These are phyloP conservation scores for Diplogelasinospora grovesii DNA, from an alignment of 495 filamentous ascomycete genomes.

Conservation along the genomic window DNA sequence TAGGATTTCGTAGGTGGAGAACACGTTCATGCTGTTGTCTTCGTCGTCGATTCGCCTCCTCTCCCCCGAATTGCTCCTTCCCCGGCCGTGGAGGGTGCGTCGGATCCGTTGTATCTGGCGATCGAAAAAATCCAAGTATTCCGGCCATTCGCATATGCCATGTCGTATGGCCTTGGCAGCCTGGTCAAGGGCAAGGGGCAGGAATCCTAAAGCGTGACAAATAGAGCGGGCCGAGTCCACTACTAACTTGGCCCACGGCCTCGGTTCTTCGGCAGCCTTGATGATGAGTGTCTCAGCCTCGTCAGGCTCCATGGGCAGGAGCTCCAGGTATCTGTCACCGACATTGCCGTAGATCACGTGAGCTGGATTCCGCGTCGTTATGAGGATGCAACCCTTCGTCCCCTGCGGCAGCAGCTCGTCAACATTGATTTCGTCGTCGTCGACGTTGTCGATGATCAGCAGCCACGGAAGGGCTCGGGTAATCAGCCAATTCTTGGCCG, in stretches of 20 bases:
- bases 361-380: constrained; percentile 34
- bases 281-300: constrained; percentile 35
- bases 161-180: constrained; percentile 27
- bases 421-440: constrained; percentile 26
- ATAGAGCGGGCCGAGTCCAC: constrained; percentile 15
- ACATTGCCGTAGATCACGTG: constrained; percentile 25
- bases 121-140: constrained; percentile 4
- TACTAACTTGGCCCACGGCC: too few relatives aligned
- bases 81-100: neutral
- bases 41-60: neutral
- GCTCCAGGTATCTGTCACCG: constrained; percentile 19
- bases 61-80: neutral
- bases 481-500: constrained; percentile 26
- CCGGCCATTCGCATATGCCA: neutral
- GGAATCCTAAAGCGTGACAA: constrained; percentile 23
- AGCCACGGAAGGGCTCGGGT: constrained; percentile 24
- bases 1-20: constrained; percentile 7
- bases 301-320: constrained; percentile 25
- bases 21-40: neutral
- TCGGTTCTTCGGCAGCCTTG: constrained; percentile 26
- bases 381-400: constrained; percentile 27
- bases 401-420: constrained; percentile 28
- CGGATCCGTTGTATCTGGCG: neutral
- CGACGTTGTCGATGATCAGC: constrained; percentile 35
- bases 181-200: constrained; percentile 35